A percentile compares a stretch with the other conserved stretches of the same genome.
Evolutionary conservation across 257 asterid genomes (phyloP).

Genomic region (Przewalskia tangutica): DNA sequence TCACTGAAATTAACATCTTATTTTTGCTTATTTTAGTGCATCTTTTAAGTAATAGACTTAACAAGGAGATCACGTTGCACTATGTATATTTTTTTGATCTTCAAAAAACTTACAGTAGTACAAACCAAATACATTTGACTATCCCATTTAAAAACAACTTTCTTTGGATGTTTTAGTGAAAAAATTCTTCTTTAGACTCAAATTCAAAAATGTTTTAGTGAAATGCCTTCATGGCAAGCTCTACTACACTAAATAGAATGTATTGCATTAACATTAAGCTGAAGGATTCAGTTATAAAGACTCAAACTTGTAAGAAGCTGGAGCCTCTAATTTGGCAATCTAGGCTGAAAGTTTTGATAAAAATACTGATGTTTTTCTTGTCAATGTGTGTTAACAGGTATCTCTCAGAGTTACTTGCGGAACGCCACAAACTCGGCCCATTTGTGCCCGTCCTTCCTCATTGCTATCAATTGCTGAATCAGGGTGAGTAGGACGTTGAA

Average conservation of each 20-base stretch:
- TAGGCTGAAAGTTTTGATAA: not conserved
- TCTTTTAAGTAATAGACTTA: not conserved
- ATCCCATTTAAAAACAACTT: too few species aligned
- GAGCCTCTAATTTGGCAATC: not conserved
- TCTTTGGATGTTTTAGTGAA: not conserved
- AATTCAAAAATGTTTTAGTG: not conserved
- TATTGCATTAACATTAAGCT: not conserved
- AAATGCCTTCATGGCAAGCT: not conserved
- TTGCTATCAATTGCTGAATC: slow-evolving; percentile 60
- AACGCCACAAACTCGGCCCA: slow-evolving; percentile 62
- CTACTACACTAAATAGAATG: not conserved
- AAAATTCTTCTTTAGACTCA: not conserved
- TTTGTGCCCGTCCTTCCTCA: slow-evolving; percentile 72
- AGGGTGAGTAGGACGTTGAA: slow-evolving; percentile 50
- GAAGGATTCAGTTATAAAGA: not conserved
- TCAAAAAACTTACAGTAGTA: not conserved
- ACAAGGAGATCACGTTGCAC: not conserved
- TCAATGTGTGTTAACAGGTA: slow-evolving; percentile 21
- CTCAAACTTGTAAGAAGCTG: not conserved
- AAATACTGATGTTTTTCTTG: not conserved
- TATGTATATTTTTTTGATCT: not conserved
- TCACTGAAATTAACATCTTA: not conserved
- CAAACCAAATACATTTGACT: not conserved
- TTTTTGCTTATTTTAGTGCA: not conserved
- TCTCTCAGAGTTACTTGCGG: slow-evolving; percentile 55